Percentiles rank a stretch among this genome's conserved stretches.
phyloP scores from a whole-genome alignment of 139 green algal genomes.

The Spirogloea muscicola region DNA sequence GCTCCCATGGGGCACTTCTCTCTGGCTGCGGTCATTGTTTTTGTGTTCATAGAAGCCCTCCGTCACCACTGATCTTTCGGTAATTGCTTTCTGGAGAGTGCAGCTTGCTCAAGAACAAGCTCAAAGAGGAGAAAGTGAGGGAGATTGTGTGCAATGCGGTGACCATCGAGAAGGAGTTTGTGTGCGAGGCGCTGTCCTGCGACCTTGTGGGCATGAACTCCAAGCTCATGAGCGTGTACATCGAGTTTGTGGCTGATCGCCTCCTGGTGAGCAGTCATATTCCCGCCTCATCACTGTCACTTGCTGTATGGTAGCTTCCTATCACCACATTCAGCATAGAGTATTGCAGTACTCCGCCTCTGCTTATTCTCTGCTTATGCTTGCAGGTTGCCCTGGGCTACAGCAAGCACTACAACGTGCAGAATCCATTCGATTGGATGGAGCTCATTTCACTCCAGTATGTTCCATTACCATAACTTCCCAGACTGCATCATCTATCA shows the following conservation, averaged over 20 bases:
- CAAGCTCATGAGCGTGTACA: conserved; percentile 85
- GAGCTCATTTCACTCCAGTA: conserved; percentile 78
- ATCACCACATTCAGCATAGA: too few relatives aligned
- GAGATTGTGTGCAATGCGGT: conserved; percentile 88
- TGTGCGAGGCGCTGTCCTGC: conserved; percentile 73
- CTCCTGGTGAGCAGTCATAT: conserved; percentile 69
- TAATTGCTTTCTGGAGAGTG: neutral
- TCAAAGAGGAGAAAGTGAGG: conserved; percentile 58
- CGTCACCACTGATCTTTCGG: too few relatives aligned
- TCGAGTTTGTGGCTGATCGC: conserved; percentile 95
- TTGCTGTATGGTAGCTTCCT: too few relatives aligned
- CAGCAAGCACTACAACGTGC: conserved; percentile 55
- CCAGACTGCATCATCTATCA: neutral
- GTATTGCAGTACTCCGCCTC: too few relatives aligned
- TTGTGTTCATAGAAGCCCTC: neutral
- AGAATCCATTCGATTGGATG: conserved; percentile 86
- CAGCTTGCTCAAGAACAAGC: conserved; percentile 72
- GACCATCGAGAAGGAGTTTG: conserved; percentile 91
- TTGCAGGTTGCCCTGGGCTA: conserved; percentile 40
- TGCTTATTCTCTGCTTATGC: too few relatives aligned
- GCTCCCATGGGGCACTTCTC: conserved; percentile 9
- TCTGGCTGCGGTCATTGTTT: neutral
- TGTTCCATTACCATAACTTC: conserved; percentile 1
- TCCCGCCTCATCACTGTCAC: too few relatives aligned
- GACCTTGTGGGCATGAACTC: conserved; percentile 83